These are phyloP conservation scores for Exophiala sideris DNA, from an alignment of 2,329 filamentous ascomycete genomes.

Conservation along the genomic window DNA sequence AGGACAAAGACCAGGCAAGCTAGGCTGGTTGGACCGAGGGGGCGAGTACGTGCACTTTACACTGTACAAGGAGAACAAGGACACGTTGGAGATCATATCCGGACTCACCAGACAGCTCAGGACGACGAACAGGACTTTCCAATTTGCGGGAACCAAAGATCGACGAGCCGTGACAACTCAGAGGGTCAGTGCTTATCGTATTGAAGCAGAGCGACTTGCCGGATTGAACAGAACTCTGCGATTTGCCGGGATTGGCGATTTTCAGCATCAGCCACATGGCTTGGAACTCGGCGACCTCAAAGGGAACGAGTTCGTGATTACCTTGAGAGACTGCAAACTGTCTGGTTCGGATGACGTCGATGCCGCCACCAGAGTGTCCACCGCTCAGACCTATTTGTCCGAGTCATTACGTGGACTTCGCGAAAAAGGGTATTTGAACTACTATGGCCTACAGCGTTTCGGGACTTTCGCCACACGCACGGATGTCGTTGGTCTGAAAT, in stretches of 20 bases:
- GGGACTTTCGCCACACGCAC: slow-evolving; percentile 84
- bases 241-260: slow-evolving; percentile 70
- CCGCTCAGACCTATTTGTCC: slow-evolving; percentile 51
- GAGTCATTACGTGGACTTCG: slow-evolving; percentile 64
- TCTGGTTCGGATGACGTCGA: slow-evolving; percentile 38
- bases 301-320: slow-evolving; percentile 92
- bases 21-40: slow-evolving; percentile 63
- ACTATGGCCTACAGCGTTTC: slow-evolving; percentile 96
- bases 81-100: slow-evolving; percentile 86
- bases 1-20: slow-evolving; percentile 38
- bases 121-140: slow-evolving; percentile 64
- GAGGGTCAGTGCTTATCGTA: slow-evolving; percentile 65
- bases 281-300: slow-evolving; percentile 78
- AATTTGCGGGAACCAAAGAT: slow-evolving; percentile 89
- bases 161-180: slow-evolving; percentile 82
- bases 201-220: slow-evolving; percentile 62
- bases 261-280: slow-evolving; percentile 67
- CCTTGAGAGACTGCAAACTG: slow-evolving; percentile 73
- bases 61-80: slow-evolving; percentile 93
- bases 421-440: slow-evolving; percentile 86
- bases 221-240: slow-evolving; percentile 60
- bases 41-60: slow-evolving; percentile 87
- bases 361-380: slow-evolving; percentile 35
- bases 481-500: slow-evolving; percentile 77
- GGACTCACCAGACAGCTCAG: slow-evolving; percentile 72